Conservation (phyloP, 2,329 filamentous ascomycete species). For the Phoma sp. region DNA sequence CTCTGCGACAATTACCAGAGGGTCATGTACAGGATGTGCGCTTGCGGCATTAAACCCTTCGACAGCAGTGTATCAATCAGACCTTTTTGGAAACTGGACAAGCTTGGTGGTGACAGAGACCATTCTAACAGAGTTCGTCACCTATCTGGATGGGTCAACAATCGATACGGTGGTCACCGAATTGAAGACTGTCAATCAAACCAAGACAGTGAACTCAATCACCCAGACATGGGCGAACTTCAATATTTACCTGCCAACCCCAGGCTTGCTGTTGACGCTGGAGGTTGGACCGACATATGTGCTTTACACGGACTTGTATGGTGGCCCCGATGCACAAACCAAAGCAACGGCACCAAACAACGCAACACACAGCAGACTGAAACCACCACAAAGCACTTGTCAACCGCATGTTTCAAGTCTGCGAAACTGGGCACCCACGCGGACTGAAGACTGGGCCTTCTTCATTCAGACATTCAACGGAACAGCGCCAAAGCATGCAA, state of each 20-base stretch:
- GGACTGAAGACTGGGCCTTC: conserved; percentile 31
- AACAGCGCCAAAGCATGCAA: not conserved
- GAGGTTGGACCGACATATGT: conserved; percentile 41
- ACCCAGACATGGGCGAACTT: conserved; percentile 34
- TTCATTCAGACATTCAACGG: conserved; percentile 33
- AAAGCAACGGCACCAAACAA: conserved; percentile 6
- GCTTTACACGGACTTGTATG: conserved; percentile 35
- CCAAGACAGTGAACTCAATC: conserved; percentile 31
- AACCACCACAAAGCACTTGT: conserved; percentile 12
- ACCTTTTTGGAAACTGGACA: conserved; percentile 21
- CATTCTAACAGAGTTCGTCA: conserved; percentile 31
- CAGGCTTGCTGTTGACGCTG: conserved; percentile 21
- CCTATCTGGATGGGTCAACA: conserved; percentile 32
- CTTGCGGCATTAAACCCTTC: conserved; percentile 32
- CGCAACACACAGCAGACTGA: not conserved
- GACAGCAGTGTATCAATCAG: conserved; percentile 19
- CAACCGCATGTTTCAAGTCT: conserved; percentile 19
- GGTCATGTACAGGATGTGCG: conserved; percentile 41
- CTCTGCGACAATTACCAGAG: not conserved
- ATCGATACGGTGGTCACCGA: conserved; percentile 37
- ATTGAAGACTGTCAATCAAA: conserved; percentile 33
- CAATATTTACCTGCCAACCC: conserved; percentile 23
- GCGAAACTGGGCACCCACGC: conserved; percentile 26
- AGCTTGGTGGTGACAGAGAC: conserved; percentile 37
- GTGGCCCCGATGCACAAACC: conserved; percentile 25